Evolutionary conservation across 345 rosid genomes (phyloP).

Genomic region (Hypericum androsaemum): DNA sequence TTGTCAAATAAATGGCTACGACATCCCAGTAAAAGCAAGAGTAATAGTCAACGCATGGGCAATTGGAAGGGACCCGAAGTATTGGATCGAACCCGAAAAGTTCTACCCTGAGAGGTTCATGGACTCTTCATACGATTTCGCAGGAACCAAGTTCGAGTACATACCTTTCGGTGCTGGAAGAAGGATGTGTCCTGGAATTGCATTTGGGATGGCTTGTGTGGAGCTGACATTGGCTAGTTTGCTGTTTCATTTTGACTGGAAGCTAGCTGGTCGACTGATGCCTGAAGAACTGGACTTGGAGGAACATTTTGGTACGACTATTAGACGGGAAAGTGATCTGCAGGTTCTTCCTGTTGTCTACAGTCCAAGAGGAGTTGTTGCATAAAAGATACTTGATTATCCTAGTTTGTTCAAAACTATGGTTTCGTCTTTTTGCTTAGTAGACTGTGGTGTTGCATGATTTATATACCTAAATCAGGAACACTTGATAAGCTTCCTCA

Average conservation of each 20-base stretch:
- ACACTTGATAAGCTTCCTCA: too few relatives aligned
- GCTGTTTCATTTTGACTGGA: conserved; percentile 2
- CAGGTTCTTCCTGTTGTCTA: not conserved
- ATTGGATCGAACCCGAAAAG: conserved; percentile 9
- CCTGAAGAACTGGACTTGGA: conserved; percentile 8
- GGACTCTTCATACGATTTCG: not conserved
- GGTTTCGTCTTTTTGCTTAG: too few relatives aligned
- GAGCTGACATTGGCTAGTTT: conserved; percentile 1
- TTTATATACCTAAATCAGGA: too few relatives aligned
- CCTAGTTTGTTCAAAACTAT: too few relatives aligned
- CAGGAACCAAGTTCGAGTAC: conserved; percentile 4
- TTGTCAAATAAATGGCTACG: too few relatives aligned
- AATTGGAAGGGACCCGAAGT: conserved; percentile 4
- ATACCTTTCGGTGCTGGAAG: too few relatives aligned
- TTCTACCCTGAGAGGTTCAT: conserved; percentile 11
- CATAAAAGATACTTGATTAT: too few relatives aligned
- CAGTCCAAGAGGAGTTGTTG: too few relatives aligned
- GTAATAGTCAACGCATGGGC: conserved; percentile 12
- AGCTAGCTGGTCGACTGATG: not conserved
- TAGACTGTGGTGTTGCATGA: too few relatives aligned
- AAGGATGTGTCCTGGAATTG: too few relatives aligned
- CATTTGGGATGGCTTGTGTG: not conserved
- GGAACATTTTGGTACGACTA: not conserved
- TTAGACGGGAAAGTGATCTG: not conserved
- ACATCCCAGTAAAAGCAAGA: too few relatives aligned